Conservation (phyloP, 2,329 filamentous ascomycete genomes). For the Fusarium camptoceras region DNA sequence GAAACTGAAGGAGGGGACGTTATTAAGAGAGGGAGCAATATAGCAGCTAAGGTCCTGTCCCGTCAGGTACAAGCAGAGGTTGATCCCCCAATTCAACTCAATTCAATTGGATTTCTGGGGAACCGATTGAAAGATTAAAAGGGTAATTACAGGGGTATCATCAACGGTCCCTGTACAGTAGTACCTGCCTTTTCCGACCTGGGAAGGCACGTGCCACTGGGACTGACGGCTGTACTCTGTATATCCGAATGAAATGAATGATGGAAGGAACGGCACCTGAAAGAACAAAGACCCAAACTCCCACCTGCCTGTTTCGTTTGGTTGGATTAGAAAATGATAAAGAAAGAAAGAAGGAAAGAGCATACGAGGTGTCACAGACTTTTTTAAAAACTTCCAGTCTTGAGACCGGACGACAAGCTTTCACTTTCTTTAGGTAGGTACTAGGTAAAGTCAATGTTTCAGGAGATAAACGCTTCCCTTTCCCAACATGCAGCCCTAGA, state of each 20-base stretch:
- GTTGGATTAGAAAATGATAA: neutral
- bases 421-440: neutral
- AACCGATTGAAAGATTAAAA: conserved; percentile 20
- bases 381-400: neutral
- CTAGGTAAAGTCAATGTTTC: conserved; percentile 27
- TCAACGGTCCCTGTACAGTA: conserved; percentile 28
- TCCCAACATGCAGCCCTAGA: conserved; percentile 20
- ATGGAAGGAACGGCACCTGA: conserved; percentile 11
- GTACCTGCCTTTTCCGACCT: conserved; percentile 33
- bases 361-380: neutral
- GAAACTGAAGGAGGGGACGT: conserved; percentile 27
- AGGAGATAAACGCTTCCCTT: conserved; percentile 27
- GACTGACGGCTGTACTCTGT: conserved; percentile 10
- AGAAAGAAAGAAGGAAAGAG: conserved; percentile 13
- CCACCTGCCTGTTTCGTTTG: neutral
- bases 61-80: neutral
- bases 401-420: neutral
- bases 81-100: conserved; percentile 11
- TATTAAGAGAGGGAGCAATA: conserved; percentile 13
- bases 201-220: conserved; percentile 38
- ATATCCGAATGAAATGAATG: conserved; percentile 10
- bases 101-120: conserved; percentile 34
- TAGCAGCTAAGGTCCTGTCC: neutral
- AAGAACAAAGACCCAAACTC: conserved; percentile 17
- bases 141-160: conserved; percentile 32